Percentiles rank a stretch among this genome's conserved stretches.
These are phyloP conservation scores for Taphrina sp. DNA, from an alignment of 1,139 yeast species.

Conservation along the genomic window DNA sequence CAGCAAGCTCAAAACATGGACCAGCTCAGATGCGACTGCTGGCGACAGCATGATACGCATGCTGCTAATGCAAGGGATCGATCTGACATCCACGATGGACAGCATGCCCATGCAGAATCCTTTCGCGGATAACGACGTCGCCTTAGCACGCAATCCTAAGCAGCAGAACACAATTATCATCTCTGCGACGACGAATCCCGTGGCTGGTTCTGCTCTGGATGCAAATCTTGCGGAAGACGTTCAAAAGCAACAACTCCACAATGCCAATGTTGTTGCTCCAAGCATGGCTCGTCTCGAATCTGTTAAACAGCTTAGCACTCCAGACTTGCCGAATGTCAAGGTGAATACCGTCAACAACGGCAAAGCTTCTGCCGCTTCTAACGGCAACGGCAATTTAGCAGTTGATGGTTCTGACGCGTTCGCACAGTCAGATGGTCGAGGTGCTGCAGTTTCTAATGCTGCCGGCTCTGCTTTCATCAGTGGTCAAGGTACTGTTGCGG, in stretches of 20 bases:
- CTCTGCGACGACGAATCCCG: background rate
- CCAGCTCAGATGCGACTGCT: background rate
- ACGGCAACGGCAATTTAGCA: slow-evolving; percentile 1
- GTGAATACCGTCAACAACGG: slow-evolving; percentile 5
- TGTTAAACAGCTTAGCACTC: background rate
- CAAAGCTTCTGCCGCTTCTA: slow-evolving; percentile 2
- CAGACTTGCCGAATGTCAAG: background rate
- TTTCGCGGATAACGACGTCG: too few species aligned
- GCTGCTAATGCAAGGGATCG: background rate
- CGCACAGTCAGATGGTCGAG: slow-evolving; percentile 11
- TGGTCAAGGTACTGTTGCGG: slow-evolving; percentile 8
- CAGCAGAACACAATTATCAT: background rate
- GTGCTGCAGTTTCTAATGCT: background rate
- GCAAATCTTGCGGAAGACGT: background rate
- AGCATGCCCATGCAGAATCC: too few species aligned
- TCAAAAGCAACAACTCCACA: background rate
- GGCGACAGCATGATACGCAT: background rate
- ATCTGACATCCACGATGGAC: too few species aligned
- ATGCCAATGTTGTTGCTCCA: background rate
- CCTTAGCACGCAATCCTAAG: too few species aligned
- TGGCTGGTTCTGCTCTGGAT: background rate
- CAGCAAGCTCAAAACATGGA: background rate
- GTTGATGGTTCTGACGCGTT: slow-evolving; percentile 1
- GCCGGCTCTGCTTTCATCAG: slow-evolving; percentile 6
- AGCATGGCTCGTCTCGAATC: background rate